These are phyloP conservation scores for Fusarium zealandicum DNA, from an alignment of 2,329 filamentous ascomycete genomes.

Conservation along the genomic window DNA sequence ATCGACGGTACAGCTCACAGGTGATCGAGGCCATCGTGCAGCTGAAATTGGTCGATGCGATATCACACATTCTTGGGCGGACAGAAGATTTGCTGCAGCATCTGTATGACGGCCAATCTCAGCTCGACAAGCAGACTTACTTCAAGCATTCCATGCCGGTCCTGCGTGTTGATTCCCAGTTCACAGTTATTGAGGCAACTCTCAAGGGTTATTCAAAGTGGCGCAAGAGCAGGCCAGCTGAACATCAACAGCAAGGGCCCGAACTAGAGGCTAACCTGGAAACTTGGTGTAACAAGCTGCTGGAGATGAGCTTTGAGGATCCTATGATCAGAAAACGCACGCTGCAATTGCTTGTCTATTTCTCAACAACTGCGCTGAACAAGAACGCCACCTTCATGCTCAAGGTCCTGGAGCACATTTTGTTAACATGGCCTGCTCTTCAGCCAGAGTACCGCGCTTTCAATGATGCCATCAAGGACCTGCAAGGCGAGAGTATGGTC, in stretches of 20 bases:
- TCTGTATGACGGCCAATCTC: conserved; percentile 74
- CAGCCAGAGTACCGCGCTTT: conserved; percentile 75
- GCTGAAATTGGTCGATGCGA: conserved; percentile 81
- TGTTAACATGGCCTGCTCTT: conserved; percentile 80
- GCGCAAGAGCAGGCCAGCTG: conserved; percentile 52
- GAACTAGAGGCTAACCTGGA: conserved; percentile 71
- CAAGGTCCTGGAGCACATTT: conserved; percentile 87
- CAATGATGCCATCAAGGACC: conserved; percentile 87
- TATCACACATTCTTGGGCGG: conserved; percentile 83
- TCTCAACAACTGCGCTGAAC: conserved; percentile 81
- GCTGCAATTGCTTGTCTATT: conserved; percentile 82
- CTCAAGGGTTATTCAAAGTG: conserved; percentile 90
- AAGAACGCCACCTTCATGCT: conserved; percentile 83
- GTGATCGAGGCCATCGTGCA: conserved; percentile 88
- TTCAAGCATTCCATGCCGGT: conserved; percentile 75
- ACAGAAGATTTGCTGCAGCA: conserved; percentile 77
- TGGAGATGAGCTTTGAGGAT: conserved; percentile 79
- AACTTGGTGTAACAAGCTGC: conserved; percentile 74
- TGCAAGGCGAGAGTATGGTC: conserved; percentile 83
- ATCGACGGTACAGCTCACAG: conserved; percentile 86
- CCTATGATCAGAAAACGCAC: conserved; percentile 83
- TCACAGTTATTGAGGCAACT: conserved; percentile 86
- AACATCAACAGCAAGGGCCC: conserved; percentile 58
- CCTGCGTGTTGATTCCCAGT: conserved; percentile 85
- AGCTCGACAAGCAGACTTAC: conserved; percentile 70